Conservation (phyloP, 768 basidiomycete species). For the Sarcomyxa edulis region DNA sequence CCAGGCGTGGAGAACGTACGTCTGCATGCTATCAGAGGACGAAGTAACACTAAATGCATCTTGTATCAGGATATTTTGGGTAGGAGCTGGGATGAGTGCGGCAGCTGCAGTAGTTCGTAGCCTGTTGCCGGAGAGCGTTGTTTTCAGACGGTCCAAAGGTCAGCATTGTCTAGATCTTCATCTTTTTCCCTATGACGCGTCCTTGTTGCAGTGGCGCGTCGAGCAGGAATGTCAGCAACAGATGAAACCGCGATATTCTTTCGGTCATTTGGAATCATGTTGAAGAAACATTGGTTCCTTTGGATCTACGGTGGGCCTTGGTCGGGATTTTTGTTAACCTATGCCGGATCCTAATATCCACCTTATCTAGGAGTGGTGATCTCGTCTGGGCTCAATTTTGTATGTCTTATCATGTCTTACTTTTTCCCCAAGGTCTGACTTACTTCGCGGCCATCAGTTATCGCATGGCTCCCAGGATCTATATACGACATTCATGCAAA, state of each 20-base stretch:
- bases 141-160: slow-evolving; percentile 53
- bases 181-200: no score
- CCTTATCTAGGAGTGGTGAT: slow-evolving; percentile 6
- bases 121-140: slow-evolving; percentile 50
- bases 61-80: slow-evolving; percentile 44
- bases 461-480: slow-evolving; percentile 29
- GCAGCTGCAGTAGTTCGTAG: slow-evolving; percentile 50
- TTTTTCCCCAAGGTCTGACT: not conserved
- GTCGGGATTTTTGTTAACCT: not conserved
- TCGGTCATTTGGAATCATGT: slow-evolving; percentile 48
- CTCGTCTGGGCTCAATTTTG: slow-evolving; percentile 9
- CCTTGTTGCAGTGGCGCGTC: no score
- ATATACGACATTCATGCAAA: slow-evolving; percentile 54
- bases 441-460: slow-evolving; percentile 2
- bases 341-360: not conserved
- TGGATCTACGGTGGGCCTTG: slow-evolving; percentile 42
- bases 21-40: not conserved
- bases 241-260: slow-evolving; percentile 49
- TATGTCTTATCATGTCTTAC: not conserved
- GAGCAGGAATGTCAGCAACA: slow-evolving; percentile 22
- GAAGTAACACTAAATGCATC: not conserved
- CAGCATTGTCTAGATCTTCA: no score
- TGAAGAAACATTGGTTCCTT: slow-evolving; percentile 54
- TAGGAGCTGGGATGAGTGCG: slow-evolving; percentile 44
- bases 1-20: slow-evolving; percentile 14